phyloP scores from a whole-genome alignment of 352 stramenopile species.

The Phytopythium montanum region DNA sequence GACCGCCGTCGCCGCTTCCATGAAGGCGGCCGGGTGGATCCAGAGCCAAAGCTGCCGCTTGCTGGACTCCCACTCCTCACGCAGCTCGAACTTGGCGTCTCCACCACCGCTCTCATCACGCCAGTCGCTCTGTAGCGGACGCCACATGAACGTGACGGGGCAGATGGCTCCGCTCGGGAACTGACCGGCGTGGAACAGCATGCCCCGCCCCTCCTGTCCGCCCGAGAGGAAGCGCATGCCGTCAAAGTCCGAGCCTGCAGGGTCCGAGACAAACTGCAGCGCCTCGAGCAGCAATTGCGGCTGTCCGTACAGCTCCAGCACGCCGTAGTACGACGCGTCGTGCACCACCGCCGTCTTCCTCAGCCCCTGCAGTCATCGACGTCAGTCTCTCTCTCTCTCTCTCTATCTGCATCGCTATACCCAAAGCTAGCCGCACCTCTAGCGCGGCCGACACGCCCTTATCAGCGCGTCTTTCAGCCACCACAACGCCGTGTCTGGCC shows the following conservation, averaged over 20 bases:
- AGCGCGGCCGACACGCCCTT: constrained; percentile 67
- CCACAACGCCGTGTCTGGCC: constrained; percentile 39
- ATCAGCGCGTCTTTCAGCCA: constrained; percentile 44
- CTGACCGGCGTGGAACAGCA: constrained; percentile 48
- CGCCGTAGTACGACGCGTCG: constrained; percentile 57
- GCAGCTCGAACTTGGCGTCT: constrained; percentile 26
- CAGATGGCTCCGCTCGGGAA: constrained; percentile 66
- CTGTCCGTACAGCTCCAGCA: constrained; percentile 63
- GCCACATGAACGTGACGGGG: constrained; percentile 76
- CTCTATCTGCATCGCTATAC: background rate
- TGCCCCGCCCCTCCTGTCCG: constrained; percentile 36
- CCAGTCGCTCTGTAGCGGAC: constrained; percentile 38
- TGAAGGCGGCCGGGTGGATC: constrained; percentile 73
- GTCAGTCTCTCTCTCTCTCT: too few relatives aligned
- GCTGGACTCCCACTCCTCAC: constrained; percentile 32
- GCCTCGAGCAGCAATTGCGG: constrained; percentile 56
- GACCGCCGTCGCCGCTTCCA: constrained; percentile 66
- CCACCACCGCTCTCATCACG: constrained; percentile 1
- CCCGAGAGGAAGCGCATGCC: constrained; percentile 49
- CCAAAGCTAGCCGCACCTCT: constrained; percentile 10
- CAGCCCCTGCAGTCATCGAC: constrained; percentile 20
- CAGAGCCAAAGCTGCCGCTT: constrained; percentile 78
- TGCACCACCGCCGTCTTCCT: constrained; percentile 49
- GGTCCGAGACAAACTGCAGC: constrained; percentile 63
- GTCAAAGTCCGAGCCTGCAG: constrained; percentile 59